Percentiles rank a stretch among this genome's conserved stretches.
Conservation (phyloP, 345 rosid genomes). For the Euphorbia lathyris region DNA sequence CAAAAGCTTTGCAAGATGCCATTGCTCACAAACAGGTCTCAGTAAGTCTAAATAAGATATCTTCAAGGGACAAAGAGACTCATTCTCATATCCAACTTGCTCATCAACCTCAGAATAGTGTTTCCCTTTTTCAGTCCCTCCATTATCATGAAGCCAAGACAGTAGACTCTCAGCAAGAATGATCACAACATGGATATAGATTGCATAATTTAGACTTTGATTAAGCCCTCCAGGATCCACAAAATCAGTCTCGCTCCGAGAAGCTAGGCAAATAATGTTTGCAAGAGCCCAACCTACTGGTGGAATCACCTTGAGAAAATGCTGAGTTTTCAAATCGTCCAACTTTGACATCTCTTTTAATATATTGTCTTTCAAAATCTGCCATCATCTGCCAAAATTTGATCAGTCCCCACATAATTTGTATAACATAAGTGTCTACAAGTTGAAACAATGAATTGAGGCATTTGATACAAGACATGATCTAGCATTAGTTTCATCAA, state of each 20-base stretch:
- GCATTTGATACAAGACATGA: too few relatives aligned
- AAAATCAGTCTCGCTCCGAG: slow-evolving; percentile 64
- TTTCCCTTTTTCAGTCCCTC: slow-evolving; percentile 40
- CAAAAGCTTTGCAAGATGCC: slow-evolving; percentile 82
- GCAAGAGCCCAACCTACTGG: slow-evolving; percentile 87
- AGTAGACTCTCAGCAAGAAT: slow-evolving; percentile 66
- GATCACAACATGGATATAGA: slow-evolving; percentile 57
- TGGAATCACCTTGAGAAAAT: slow-evolving; percentile 49
- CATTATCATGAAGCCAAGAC: slow-evolving; percentile 46
- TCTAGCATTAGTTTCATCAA: too few relatives aligned
- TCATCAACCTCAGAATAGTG: slow-evolving; percentile 37
- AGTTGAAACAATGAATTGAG: too few relatives aligned
- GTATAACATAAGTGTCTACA: too few relatives aligned
- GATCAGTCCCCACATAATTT: slow-evolving; percentile 65
- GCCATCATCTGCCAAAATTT: slow-evolving; percentile 89
- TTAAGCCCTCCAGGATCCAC: slow-evolving; percentile 43
- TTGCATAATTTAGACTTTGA: slow-evolving; percentile 49
- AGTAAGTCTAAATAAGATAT: slow-evolving; percentile 56
- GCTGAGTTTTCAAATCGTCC: slow-evolving; percentile 40
- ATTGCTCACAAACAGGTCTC: slow-evolving; percentile 79
- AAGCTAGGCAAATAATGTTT: slow-evolving; percentile 63
- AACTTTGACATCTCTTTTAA: slow-evolving; percentile 45
- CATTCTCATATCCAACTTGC: slow-evolving; percentile 26
- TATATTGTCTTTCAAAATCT: slow-evolving; percentile 60
- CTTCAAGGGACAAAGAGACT: slow-evolving; percentile 30